A percentile compares a stretch with the other conserved stretches of the same genome.
Conservation (phyloP, 345 rosid genomes). For the Salix caprea region DNA sequence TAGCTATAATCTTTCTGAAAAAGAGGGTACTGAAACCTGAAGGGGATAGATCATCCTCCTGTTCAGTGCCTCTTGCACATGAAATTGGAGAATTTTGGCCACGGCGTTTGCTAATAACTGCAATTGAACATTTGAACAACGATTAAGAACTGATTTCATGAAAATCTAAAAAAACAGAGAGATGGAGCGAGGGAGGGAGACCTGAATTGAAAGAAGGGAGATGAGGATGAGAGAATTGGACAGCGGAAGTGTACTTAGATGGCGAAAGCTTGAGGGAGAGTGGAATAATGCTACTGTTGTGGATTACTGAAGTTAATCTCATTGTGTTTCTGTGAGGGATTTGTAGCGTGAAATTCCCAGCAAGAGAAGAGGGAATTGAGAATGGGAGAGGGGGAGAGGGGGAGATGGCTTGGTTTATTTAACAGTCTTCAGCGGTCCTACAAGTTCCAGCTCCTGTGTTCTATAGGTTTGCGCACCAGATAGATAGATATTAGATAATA, state of each 20-base stretch:
- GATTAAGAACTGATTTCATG: background rate
- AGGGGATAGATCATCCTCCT: conserved; percentile 50
- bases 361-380: background rate
- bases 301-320: conserved; percentile 67
- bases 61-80: conserved; percentile 48
- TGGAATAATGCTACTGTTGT: conserved; percentile 30
- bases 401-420: background rate
- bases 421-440: background rate
- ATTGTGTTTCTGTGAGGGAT: conserved; percentile 13
- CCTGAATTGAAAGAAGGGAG: conserved; percentile 31
- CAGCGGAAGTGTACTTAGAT: conserved; percentile 19
- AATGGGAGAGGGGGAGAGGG: too few relatives aligned
- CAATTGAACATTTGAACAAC: conserved; percentile 10
- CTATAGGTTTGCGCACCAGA: background rate
- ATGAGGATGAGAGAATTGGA: conserved; percentile 32
- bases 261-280: conserved; percentile 29
- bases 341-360: background rate
- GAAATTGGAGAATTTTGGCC: conserved; percentile 25
- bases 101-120: conserved; percentile 34
- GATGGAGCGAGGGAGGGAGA: conserved; percentile 2
- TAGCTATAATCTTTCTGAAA: background rate
- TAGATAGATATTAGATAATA: background rate
- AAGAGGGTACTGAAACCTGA: conserved; percentile 34
- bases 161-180: background rate
- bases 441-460: background rate